Evolutionary conservation across 2,329 filamentous ascomycete species (phyloP), one percentile per base, ranked within the genome.

Genomic region (Xylariaceae sp.): DNA sequence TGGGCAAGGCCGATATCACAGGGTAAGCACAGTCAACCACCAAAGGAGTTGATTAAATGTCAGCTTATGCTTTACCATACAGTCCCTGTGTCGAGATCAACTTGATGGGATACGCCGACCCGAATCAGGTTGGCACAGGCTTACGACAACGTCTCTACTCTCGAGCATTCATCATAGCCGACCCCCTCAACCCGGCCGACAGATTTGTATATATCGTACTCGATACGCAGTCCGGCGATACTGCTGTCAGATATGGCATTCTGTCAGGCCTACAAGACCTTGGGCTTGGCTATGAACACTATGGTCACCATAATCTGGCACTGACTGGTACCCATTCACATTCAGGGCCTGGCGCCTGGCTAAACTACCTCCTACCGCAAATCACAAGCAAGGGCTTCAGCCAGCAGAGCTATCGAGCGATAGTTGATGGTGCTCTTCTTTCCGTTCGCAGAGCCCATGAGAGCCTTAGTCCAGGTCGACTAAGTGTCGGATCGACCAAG

Each of bases 271-370:
- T 98, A 7, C 77, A 80, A 40, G 79, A 76, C 0, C 76, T 96
- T 7, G 93, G 93, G 0, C 73, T 79, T 16, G 87, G 89, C 2
- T 96, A 93, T 71, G 78, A 83, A 1, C 75, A 88, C 23, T 98
- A 97, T 73, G 84, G 81, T 45, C 83, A 89, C 66, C 82, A 89
- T 65, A 98, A 96, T 68, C 76, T 97, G 37, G 93, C 93, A 32
- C 83, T 98, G 20, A 96, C 91, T 0, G 93, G 93, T 51, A 98
- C 93, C 0, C 93, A 98, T 73, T 95, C 90, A 21, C 93, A 98
- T 75, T 88, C 92, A 20, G 93, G 93, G 0, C 93, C 93, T 0
- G 93, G 90, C 2, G 93, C 89, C 5, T 98, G 92, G 91, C 80
- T 96, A 71, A 98, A 98, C 74, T 98, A 97, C 70, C 81, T 98